Base-by-base conservation (phyloP, 2,329 filamentous ascomycete genomes). In the Ophiostoma australiae region DNA sequence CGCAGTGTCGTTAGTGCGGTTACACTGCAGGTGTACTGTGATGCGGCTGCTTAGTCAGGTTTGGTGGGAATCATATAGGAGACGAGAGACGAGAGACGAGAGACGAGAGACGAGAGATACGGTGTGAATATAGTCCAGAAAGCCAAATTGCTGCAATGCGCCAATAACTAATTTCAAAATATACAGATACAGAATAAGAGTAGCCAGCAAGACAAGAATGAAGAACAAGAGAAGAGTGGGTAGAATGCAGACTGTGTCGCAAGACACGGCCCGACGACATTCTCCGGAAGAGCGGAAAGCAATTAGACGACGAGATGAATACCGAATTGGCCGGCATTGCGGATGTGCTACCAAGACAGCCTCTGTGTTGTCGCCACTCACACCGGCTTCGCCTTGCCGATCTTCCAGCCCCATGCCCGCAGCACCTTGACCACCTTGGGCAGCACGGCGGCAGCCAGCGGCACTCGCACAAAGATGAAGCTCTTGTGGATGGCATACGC, bases 401-500 rank as follows among this genome's bases (percentile, higher is more conserved):
- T 95, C 78, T 98, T 89, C 90, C 92, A 98, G 5, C 95, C 95
- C 93, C 94, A 97, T 15, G 88, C 86, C 74, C 94, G 85, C 37
- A 99, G 83, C 15, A 89, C 87, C 81, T 93, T 96, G 77, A 97
- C 95, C n/a, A 98, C 90, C 81, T 96, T 97, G 1, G 95, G 95
- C 10, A 92, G 93, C 44, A 98, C 85, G 2, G 93, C 94, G 15
- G 92, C 93, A 0, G 95, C 95, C 74, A 98, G 82, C 10, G 95
- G 95, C 11, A 99, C 93, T n/a, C 95, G 88, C 75, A 98, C 80
- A 80, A 99, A 97, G 77, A 99, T 97, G 80, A 98, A 93, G 76
- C 91, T 96, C 82, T 99, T 99, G 84, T 99, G 95, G 72, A 99
- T 92, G 37, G 94, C 94, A 78, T 99, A 99, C 15, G 95, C 95